These are phyloP conservation scores for Petunia hybrid DNA, from an alignment of 305 asterid genomes.

Conservation along the genomic window DNA sequence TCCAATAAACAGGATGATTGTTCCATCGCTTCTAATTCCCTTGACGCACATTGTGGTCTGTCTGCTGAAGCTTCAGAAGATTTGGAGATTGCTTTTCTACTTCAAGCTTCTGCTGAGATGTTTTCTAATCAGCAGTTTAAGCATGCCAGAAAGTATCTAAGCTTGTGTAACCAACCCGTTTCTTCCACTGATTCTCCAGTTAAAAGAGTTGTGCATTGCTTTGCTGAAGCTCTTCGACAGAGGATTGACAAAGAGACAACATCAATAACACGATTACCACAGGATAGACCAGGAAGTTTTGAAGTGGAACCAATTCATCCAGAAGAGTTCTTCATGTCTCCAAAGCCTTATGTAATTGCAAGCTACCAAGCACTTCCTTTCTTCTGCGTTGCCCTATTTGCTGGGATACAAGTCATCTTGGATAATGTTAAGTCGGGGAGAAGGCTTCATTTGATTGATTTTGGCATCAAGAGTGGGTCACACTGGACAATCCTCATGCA, in stretches of 20 bases:
- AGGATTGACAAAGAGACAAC: constrained; percentile 32
- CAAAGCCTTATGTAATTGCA: too few relatives aligned
- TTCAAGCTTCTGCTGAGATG: constrained; percentile 29
- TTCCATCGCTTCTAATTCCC: neutral
- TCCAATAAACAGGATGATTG: neutral
- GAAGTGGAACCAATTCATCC: too few relatives aligned
- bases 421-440: neutral
- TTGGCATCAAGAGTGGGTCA: constrained; percentile 27
- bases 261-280: too few relatives aligned
- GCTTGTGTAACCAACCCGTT: neutral
- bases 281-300: neutral
- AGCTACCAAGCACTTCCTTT: too few relatives aligned
- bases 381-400: too few relatives aligned
- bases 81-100: constrained; percentile 33
- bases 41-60: neutral
- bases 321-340: neutral
- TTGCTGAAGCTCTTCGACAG: constrained; percentile 38
- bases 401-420: too few relatives aligned
- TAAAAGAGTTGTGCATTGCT: constrained; percentile 40
- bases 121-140: constrained; percentile 30
- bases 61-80: constrained; percentile 9
- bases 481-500: constrained; percentile 35
- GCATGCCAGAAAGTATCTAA: constrained; percentile 38
- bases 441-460: constrained; percentile 35
- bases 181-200: constrained; percentile 36